phyloP scores from a whole-genome alignment of 164 flowering plant species.

The Dillenia suffruticosa region DNA sequence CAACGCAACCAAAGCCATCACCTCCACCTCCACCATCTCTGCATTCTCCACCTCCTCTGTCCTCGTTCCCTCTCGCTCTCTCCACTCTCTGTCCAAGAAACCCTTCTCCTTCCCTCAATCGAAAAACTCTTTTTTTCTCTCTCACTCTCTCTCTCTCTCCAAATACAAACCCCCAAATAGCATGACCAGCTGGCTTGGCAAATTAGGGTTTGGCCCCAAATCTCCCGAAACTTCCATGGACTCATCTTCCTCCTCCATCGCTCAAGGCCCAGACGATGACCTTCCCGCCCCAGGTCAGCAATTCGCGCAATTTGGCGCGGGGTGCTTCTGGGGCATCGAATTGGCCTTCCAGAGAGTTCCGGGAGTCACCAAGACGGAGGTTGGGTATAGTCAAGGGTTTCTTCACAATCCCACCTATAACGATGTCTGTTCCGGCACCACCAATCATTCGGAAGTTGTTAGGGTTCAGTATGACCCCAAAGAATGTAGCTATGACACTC shows the following conservation, averaged over 20 bases:
- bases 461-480: slow-evolving; percentile 85
- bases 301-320: slow-evolving; percentile 53
- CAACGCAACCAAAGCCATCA: no score
- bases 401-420: slow-evolving; percentile 65
- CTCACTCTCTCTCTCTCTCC: no score
- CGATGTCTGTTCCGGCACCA: slow-evolving; percentile 68
- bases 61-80: no score
- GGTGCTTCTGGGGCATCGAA: slow-evolving; percentile 74
- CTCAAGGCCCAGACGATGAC: slow-evolving; percentile 63
- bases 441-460: slow-evolving; percentile 80
- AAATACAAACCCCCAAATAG: no score
- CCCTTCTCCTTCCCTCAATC: no score
- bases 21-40: no score
- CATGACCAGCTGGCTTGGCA: no score
- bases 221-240: slow-evolving; percentile 14
- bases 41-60: no score
- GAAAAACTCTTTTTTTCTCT: no score
- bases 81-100: no score
- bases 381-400: slow-evolving; percentile 77
- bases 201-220: background rate
- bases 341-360: slow-evolving; percentile 64
- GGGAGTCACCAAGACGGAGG: slow-evolving; percentile 82
- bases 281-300: slow-evolving; percentile 54
- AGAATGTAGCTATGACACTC: slow-evolving; percentile 49
- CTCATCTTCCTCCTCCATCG: slow-evolving; percentile 29